These are phyloP conservation scores for Phytomonas sp. DNA, from an alignment of 208 protist genomes.

Conservation along the genomic window DNA sequence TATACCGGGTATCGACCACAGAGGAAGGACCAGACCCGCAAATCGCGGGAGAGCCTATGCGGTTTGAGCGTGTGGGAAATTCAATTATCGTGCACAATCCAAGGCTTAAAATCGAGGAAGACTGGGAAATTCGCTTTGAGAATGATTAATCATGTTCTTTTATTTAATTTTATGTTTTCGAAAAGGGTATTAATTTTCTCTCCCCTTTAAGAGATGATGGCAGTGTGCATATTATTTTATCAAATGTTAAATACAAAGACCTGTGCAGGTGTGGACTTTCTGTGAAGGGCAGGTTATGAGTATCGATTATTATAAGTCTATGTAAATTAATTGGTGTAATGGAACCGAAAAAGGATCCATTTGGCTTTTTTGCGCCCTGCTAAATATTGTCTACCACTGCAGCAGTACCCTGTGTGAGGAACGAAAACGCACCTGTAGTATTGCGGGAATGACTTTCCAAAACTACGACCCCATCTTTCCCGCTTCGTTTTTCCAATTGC, in stretches of 20 bases:
- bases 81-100: constrained; percentile 58
- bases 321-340: neutral
- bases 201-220: neutral
- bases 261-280: neutral
- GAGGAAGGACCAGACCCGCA: constrained; percentile 1
- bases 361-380: neutral
- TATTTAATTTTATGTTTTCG: neutral
- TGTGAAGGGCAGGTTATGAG: neutral
- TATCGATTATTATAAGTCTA: neutral
- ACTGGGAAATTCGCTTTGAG: constrained; percentile 58
- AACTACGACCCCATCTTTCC: neutral
- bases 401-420: neutral
- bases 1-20: constrained; percentile 3
- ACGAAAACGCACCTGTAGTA: neutral
- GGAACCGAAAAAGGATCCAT: neutral
- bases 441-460: neutral
- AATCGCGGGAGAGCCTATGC: constrained; percentile 13
- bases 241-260: neutral
- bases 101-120: constrained; percentile 27
- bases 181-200: neutral
- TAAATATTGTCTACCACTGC: neutral
- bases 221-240: neutral
- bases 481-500: neutral
- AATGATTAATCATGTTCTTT: constrained; percentile 13
- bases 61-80: constrained; percentile 44